Base-by-base conservation (phyloP, 768 basidiomycete genomes). In the Suillus subalutaceus region DNA sequence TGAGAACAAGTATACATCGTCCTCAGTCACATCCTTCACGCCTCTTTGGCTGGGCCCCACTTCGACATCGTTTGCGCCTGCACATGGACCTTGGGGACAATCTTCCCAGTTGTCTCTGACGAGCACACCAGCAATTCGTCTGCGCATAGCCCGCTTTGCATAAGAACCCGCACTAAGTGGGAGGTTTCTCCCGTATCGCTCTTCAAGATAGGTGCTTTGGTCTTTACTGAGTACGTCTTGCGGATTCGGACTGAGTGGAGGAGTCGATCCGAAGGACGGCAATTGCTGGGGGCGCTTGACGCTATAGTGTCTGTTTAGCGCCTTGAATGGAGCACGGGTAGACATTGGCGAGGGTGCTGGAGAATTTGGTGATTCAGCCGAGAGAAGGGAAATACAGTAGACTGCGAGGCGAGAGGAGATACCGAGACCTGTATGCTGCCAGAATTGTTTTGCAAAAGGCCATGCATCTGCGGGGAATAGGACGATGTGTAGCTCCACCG, bases 401-500 rank as follows among this genome's bases (percentile, higher is more conserved):
- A 96, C 94, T 5, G 95, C 95, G 23, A 91, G 79, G 8, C 97
- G 89, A 67, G 93, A 95, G 4, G 92, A 94, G 48, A 99, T 89
- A 1, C 96, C 96, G 66, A 91, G 80, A 0, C 97, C 97, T 0
- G 91, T 88, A 75, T 98, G 97, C 70, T 98, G 96, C 97, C 97
- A 99, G 78, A 96, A 98, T 75, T 94, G 85, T 74, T 93, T 97
- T 9, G 93, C 94, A 8, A 90, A 75, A 10, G 84, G 72, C 70
- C 84, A 89, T 4, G 85, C 76, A 5, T 86, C 83, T 3, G 79
- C 75, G 7, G 90, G 88, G 74, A 96, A 93, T 18, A 99, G 79
- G 2, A 90, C 89, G 69, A 96, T 92, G 75, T 97, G 90, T 1
- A 99, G 83, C 65, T 92, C 88, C 46, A 86, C 78, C 8, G 46